Evolutionary conservation across 768 basidiomycete species (phyloP), one percentile per base, ranked within the genome.

Genomic region (Cyclocybe cylindracea): DNA sequence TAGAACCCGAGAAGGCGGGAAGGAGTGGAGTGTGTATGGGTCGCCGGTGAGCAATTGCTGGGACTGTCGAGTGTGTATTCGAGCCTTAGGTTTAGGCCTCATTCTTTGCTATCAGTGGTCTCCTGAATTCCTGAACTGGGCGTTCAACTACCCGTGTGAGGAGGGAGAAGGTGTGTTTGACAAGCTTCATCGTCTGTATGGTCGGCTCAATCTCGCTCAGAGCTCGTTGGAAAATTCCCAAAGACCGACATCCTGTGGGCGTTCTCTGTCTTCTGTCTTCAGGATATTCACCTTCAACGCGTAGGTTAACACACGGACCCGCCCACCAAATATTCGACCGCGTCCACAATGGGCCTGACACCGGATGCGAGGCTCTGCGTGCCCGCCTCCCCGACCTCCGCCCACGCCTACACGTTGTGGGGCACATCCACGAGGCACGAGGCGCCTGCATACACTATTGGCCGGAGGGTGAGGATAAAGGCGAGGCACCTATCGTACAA

Each of bases 361-460:
- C 66, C 0, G 87, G 86, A 0, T 89, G 86, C 54, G 53, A 68
- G 38, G 65, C 66, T 6, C 77, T 89, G 13, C 63, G 72, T 14
- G 68, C 59, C 6, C 70, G 67, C 37, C 61, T 81, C 2, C 59
- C 74, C 2, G 62, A 63, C 4, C 61, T 82, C 18, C 70, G 67
- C 4, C 76, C 76, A 4, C 71, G 74, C 10, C 57, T 81, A 16
- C 79, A 80, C 54, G 60, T 81, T 46, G 86, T 80, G 57, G 87
- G 87, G 1, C 87, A 88, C 50, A 87, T 89, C 46, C 86, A 89
- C 59, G 87, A 86, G 62, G 80, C 73, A 0, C 75, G 74, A 16
- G 85, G 85, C 8, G 74, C 73, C 0, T 57, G 68, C 37, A 66
- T 77, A 13, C 74, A 76, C 39, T 50, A 56, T 4, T 78, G 78